phyloP scores from a whole-genome alignment of 1,139 yeast species.

The Geotrichum citri-aurantii region DNA sequence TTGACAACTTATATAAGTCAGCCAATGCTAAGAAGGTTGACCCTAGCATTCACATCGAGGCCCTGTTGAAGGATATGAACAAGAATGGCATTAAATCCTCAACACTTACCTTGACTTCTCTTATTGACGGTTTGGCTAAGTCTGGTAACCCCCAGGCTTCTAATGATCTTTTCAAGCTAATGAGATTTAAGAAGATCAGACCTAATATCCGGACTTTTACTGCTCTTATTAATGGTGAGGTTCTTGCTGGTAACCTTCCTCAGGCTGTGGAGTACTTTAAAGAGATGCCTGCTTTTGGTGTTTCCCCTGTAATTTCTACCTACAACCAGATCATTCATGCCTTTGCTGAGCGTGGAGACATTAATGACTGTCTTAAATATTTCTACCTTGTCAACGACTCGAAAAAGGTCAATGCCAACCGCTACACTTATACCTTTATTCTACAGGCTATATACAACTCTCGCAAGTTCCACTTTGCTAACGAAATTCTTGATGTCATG shows the following conservation, averaged over 20 bases:
- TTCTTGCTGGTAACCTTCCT: conserved; percentile 44
- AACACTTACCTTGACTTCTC: conserved; percentile 47
- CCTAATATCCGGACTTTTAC: conserved; percentile 45
- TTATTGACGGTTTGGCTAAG: conserved; percentile 53
- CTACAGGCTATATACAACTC: conserved; percentile 42
- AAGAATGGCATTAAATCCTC: conserved; percentile 44
- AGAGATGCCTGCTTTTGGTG: conserved; percentile 40
- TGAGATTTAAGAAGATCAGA: conserved; percentile 37
- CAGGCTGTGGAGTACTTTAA: conserved; percentile 48
- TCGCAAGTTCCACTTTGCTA: conserved; percentile 37
- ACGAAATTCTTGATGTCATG: conserved; percentile 36
- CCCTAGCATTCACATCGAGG: conserved; percentile 40
- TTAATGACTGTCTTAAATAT: conserved; percentile 41
- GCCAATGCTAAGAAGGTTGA: conserved; percentile 42
- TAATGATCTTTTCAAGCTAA: conserved; percentile 43
- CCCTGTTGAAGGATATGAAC: conserved; percentile 43
- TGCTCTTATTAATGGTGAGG: conserved; percentile 55
- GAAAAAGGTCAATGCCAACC: conserved; percentile 43
- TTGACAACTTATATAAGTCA: conserved; percentile 51
- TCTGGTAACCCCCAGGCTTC: conserved; percentile 48
- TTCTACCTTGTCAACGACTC: conserved; percentile 35
- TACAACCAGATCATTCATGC: conserved; percentile 60
- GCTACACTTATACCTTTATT: conserved; percentile 53
- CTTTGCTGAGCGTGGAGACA: conserved; percentile 38
- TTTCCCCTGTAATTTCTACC: conserved; percentile 41